These are phyloP conservation scores for Smallanthus sonchifolius DNA, from an alignment of 129 eudicot species.

Conservation along the genomic window DNA sequence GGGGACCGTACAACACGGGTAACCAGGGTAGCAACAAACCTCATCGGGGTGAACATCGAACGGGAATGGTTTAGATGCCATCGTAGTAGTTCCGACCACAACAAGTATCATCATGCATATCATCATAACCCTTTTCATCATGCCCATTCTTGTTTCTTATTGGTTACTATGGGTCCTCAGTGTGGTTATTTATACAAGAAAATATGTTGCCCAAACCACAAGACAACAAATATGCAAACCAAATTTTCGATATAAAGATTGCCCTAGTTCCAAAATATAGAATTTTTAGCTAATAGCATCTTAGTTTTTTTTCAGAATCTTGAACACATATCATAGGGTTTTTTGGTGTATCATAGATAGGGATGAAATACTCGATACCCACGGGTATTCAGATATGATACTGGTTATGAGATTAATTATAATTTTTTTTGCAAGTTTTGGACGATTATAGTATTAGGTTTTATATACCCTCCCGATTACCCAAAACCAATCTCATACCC, in stretches of 20 bases:
- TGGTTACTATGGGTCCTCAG: not conserved
- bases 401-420: too few species aligned
- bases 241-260: not conserved
- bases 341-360: not conserved
- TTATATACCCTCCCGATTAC: too few species aligned
- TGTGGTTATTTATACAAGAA: slow-evolving; percentile 17
- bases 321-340: not conserved
- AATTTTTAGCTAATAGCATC: not conserved
- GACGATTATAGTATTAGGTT: too few species aligned
- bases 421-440: not conserved
- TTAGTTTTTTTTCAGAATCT: not conserved
- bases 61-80: slow-evolving; percentile 34
- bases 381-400: not conserved
- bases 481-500: too few species aligned
- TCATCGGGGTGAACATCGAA: slow-evolving; percentile 28
- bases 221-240: not conserved
- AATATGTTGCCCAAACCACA: slow-evolving; percentile 8
- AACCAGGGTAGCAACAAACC: slow-evolving; percentile 34
- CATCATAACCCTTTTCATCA: slow-evolving; percentile 8
- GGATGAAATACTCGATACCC: not conserved
- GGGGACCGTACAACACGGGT: slow-evolving; percentile 23
- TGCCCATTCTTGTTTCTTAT: slow-evolving; percentile 6
- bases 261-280: not conserved
- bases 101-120: slow-evolving; percentile 23
- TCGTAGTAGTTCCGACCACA: slow-evolving; percentile 15